phyloP scores from a whole-genome alignment of 176 grass and related monocot species.

The Aegilops longissima region DNA sequence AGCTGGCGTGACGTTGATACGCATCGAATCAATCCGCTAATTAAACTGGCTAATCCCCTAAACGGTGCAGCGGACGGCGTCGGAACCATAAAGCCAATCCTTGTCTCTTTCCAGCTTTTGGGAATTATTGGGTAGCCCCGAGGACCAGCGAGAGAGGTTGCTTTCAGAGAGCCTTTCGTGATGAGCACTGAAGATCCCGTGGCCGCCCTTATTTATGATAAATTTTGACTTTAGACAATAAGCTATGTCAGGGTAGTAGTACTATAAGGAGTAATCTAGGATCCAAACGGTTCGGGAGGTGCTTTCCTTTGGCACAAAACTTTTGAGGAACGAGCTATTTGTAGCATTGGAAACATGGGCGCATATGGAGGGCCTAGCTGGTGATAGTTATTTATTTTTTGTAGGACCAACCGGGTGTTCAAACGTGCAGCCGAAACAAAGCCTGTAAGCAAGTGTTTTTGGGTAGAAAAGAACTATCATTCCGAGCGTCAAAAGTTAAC shows the following conservation, averaged over 20 bases:
- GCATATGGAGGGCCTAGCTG: not conserved
- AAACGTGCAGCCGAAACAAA: not conserved
- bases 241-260: not conserved
- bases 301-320: not conserved
- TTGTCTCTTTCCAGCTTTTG: conserved; percentile 45
- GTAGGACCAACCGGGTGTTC: not conserved
- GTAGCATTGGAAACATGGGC: not conserved
- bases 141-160: not conserved
- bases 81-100: conserved; percentile 35
- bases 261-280: not conserved
- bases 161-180: conserved; percentile 22
- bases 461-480: not conserved
- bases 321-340: not conserved
- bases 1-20: not conserved
- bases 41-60: conserved; percentile 36
- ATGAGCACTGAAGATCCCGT: not conserved
- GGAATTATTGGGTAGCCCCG: not conserved
- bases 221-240: not conserved
- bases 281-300: not conserved
- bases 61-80: conserved; percentile 23
- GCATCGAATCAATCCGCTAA: conserved; percentile 34
- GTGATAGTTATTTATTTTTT: not conserved
- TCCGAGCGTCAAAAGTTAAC: not conserved
- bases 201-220: conserved; percentile 5
- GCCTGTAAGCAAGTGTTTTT: not conserved